Evolutionary conservation across 805 yeast genomes (phyloP).

Genomic region (Torulaspora gathmanii): DNA sequence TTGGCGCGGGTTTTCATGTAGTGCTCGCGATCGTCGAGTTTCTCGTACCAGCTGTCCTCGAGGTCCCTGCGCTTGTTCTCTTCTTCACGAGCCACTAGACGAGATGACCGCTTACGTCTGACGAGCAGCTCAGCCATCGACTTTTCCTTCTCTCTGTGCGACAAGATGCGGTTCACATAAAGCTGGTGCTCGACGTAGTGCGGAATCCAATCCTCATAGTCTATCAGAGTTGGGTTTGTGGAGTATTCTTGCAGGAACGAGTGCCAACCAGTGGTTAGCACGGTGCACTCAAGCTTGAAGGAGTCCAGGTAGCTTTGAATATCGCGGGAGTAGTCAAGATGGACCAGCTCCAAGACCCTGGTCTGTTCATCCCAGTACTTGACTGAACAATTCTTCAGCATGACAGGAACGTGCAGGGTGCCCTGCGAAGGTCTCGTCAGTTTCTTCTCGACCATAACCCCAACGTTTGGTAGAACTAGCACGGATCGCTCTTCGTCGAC

Average conservation of each 20-base stretch:
- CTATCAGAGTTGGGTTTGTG: conserved; percentile 7
- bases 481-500: conserved; percentile 16
- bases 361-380: conserved; percentile 18
- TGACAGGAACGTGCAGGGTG: conserved; percentile 24
- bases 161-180: conserved; percentile 25
- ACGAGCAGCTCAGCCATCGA: conserved; percentile 60
- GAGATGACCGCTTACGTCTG: conserved; percentile 67
- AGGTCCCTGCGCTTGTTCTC: conserved; percentile 44
- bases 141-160: conserved; percentile 54
- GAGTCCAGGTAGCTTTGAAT: conserved; percentile 29
- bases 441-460: conserved; percentile 22
- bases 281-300: conserved; percentile 20
- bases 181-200: conserved; percentile 25
- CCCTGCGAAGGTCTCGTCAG: conserved; percentile 8
- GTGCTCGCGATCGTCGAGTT: conserved; percentile 36
- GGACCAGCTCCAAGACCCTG: conserved; percentile 22
- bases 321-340: conserved; percentile 30
- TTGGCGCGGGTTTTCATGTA: conserved; percentile 29
- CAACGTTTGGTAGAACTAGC: conserved; percentile 27
- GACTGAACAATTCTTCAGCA: conserved; percentile 30
- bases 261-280: conserved; percentile 28
- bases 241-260: conserved; percentile 21
- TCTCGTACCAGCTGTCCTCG: conserved; percentile 37
- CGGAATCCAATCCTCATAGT: conserved; percentile 17
- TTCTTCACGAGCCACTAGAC: conserved; percentile 68